Base-by-base conservation (phyloP, 768 basidiomycete species). In the Lepiota brunneoincarnata region DNA sequence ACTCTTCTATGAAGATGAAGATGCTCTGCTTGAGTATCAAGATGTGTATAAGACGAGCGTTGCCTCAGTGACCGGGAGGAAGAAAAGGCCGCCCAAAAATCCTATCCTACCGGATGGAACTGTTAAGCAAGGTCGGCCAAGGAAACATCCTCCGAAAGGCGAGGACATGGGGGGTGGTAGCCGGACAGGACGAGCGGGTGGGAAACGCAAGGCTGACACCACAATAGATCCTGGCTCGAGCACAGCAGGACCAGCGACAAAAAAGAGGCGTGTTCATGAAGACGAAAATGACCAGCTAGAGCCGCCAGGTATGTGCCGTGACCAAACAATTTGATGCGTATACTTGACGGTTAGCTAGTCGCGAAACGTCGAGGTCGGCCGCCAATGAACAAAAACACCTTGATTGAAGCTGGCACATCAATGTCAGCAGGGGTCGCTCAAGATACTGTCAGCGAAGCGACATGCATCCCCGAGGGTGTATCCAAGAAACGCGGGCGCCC, bases 71-170 rank as follows among this genome's bases (percentile, higher is more conserved):
- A 39, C 38, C 3, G 28, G 45, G 18, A 54, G 67, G 65, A 54
- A 67, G 64, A 74, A 75, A 66, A 59, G 57, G 61, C 40, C 51
- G 61, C 20, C 61, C 40, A 24, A 81, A 75, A 81, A 81, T 55
- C 79, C 79, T 9, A 66, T 81, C 18, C 64, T 81, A 15, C 66
- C 76, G 20, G 76, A 79, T 62, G 80, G 79, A 17, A 69, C 69
- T 31, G 72, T 78, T 47, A 89, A 87, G 65, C 78, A 77, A 60
- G 84, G 83, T 20, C 70, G 82, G 34, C 80, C 87, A 38, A 72
- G 75, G 51, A 88, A 81, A 59, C 58, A 62, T 39, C 59, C 58
- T 20, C 40, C 57, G 36, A 59, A 60, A 26, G 63, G 58, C 39
- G 58, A 59, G 14, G 60, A 52, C 18, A 55, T 48, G 26, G 49